phyloP scores from a whole-genome alignment of 140 eudicot species.

The Ambrosia hybrid region DNA sequence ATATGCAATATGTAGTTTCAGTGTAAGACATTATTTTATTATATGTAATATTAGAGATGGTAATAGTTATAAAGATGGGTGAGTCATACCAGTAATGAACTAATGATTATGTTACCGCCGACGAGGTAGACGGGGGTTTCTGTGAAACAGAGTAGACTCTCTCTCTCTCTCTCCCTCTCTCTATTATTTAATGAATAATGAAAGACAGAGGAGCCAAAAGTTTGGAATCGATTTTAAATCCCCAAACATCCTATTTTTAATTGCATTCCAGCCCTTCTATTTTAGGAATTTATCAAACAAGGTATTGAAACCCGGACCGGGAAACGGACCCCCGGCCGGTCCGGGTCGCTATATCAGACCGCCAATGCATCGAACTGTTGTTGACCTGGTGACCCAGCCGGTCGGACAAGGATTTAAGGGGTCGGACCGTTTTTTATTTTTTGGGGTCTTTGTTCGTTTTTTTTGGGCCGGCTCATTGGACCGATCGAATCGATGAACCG shows the following conservation, averaged over 20 bases:
- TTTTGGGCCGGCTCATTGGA: too few relatives aligned
- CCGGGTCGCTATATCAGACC: too few relatives aligned
- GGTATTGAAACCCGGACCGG: too few relatives aligned
- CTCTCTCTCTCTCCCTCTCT: not conserved
- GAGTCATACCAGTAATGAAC: conserved; percentile 12
- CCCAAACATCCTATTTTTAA: not conserved
- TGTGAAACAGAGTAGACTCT: not conserved
- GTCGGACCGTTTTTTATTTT: too few relatives aligned
- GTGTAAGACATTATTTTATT: not conserved
- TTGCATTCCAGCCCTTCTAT: not conserved
- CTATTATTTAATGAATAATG: too few relatives aligned
- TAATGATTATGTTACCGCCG: conserved; percentile 1
- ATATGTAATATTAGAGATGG: not conserved
- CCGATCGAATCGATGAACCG: too few relatives aligned
- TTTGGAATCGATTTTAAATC: conserved; percentile 19
- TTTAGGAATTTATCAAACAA: not conserved
- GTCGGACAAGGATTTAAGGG: too few relatives aligned
- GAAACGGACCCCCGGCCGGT: too few relatives aligned
- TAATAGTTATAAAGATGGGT: conserved; percentile 2
- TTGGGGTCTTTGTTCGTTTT: too few relatives aligned
- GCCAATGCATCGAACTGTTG: too few relatives aligned
- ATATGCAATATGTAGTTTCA: not conserved
- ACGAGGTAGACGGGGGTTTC: conserved; percentile 2
- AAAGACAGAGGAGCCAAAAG: conserved; percentile 26
- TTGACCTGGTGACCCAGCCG: too few relatives aligned